Evolutionary conservation across 805 yeast species (phyloP).

Genomic region (Kuraishia ogatae): DNA sequence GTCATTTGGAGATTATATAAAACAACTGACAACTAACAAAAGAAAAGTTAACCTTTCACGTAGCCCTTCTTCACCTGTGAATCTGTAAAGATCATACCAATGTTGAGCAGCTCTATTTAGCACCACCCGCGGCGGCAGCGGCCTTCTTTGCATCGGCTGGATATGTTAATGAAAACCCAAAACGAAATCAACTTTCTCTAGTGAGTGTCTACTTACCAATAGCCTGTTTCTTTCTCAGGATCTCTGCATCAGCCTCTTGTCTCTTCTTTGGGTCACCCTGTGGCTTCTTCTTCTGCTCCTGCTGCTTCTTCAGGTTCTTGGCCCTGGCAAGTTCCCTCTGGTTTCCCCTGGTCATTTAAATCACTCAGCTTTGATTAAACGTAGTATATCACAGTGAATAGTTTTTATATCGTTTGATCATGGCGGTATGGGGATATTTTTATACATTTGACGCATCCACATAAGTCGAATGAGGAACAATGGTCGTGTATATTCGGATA

Average conservation of each 20-base stretch:
- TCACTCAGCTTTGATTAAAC: not conserved
- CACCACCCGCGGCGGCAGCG: slow-evolving; percentile 18
- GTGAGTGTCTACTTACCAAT: slow-evolving; percentile 44
- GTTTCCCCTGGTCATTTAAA: slow-evolving; percentile 84
- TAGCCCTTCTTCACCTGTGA: not conserved
- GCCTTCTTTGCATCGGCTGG: slow-evolving; percentile 25
- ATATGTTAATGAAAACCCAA: not conserved
- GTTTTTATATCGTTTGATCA: too few species aligned
- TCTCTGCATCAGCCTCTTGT: slow-evolving; percentile 84
- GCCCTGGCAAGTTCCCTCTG: slow-evolving; percentile 93
- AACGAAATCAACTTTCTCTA: slow-evolving; percentile 5
- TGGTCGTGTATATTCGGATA: too few species aligned
- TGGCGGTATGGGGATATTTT: too few species aligned
- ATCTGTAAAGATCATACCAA: not conserved
- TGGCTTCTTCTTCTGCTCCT: slow-evolving; percentile 57
- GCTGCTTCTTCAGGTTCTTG: slow-evolving; percentile 76
- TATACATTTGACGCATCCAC: too few species aligned
- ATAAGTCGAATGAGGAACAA: too few species aligned
- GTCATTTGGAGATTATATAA: not conserved
- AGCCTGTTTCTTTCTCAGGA: slow-evolving; percentile 81
- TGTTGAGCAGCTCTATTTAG: not conserved
- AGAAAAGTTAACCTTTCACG: not conserved
- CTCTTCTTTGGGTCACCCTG: slow-evolving; percentile 82
- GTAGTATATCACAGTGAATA: not conserved
- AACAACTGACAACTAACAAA: too few species aligned